phyloP scores from a whole-genome alignment of 2,329 filamentous ascomycete genomes.

The Alternaria burnsii region DNA sequence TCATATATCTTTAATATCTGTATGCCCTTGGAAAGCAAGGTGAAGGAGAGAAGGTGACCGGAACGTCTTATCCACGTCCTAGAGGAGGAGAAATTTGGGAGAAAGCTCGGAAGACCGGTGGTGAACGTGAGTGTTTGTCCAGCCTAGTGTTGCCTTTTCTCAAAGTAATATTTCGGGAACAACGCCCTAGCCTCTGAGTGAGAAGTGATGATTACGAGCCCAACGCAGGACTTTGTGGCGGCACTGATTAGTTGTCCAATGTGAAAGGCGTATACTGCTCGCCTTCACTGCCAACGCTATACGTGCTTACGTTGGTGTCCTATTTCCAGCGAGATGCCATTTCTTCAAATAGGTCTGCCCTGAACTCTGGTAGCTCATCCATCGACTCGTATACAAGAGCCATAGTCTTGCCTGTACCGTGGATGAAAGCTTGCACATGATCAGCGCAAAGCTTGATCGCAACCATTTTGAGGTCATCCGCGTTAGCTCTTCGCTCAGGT shows the following conservation, averaged over 20 bases:
- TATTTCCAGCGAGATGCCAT: slow-evolving; percentile 38
- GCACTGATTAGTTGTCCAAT: neutral
- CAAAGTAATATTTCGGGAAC: neutral
- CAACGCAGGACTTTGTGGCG: neutral
- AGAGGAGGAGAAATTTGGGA: neutral
- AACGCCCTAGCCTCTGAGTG: neutral
- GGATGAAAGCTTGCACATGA: slow-evolving; percentile 40
- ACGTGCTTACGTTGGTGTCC: neutral
- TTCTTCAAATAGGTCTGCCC: slow-evolving; percentile 42
- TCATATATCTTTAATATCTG: neutral
- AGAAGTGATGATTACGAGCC: neutral
- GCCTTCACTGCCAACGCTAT: neutral
- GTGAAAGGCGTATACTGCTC: neutral
- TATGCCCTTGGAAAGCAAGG: neutral
- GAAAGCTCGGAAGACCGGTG: neutral
- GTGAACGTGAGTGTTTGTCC: slow-evolving; percentile 6
- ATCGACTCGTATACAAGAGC: slow-evolving; percentile 38
- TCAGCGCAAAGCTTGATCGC: slow-evolving; percentile 41
- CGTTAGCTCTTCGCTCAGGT: slow-evolving; percentile 31
- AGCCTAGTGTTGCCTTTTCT: neutral
- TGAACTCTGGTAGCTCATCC: slow-evolving; percentile 43
- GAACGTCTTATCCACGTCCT: neutral
- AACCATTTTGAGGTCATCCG: slow-evolving; percentile 30
- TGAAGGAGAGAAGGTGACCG: neutral
- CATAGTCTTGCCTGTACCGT: slow-evolving; percentile 37